Evolutionary conservation across 2,329 filamentous ascomycete species (phyloP).

Genomic region (Scorias spongiosa): DNA sequence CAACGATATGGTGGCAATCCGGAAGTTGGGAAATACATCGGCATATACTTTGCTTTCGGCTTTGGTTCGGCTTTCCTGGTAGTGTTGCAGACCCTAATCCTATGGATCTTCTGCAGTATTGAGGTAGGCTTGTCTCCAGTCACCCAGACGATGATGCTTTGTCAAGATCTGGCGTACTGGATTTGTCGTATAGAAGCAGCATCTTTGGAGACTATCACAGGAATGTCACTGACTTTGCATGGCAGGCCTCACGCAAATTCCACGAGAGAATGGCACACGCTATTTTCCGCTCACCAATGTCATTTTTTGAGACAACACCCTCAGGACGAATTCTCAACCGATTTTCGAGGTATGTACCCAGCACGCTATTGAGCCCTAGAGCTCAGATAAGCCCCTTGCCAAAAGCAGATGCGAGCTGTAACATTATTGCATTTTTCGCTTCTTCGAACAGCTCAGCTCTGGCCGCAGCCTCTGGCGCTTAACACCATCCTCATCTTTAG

Average conservation of each 20-base stretch:
- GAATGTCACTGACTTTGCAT: too few species aligned
- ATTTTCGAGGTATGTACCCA: constrained; percentile 60
- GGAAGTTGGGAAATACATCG: constrained; percentile 75
- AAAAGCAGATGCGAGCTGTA: neutral
- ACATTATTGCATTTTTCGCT: neutral
- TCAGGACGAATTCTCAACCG: constrained; percentile 92
- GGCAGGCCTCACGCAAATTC: constrained; percentile 76
- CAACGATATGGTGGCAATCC: constrained; percentile 51
- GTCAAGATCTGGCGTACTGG: too few species aligned
- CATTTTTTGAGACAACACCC: constrained; percentile 94
- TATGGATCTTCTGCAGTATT: constrained; percentile 99
- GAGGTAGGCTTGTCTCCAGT: constrained; percentile 45
- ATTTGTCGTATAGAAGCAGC: too few species aligned
- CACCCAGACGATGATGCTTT: too few species aligned
- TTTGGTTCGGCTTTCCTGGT: constrained; percentile 73
- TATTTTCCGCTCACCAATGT: constrained; percentile 96
- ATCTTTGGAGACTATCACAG: too few species aligned
- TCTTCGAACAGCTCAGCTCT: too few species aligned
- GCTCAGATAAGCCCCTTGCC: neutral
- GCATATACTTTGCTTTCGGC: constrained; percentile 90
- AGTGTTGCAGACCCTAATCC: constrained; percentile 78
- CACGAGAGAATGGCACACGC: constrained; percentile 95
- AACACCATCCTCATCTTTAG: too few species aligned
- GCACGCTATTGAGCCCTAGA: neutral
- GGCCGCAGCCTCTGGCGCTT: too few species aligned